phyloP scores from a whole-genome alignment of 805 yeast genomes.

The Tetrapisispora fleetii region DNA sequence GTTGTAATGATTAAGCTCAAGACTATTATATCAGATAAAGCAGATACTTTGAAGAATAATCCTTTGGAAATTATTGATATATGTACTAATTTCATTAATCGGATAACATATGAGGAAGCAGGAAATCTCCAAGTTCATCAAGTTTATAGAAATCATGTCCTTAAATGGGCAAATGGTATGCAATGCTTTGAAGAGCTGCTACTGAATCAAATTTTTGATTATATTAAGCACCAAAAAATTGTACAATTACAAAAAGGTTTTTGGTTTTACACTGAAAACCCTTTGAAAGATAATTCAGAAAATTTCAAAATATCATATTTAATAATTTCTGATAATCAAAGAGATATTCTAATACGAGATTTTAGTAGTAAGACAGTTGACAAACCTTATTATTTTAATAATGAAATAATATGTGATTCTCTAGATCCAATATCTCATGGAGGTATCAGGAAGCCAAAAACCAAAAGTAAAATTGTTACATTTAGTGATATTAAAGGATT shows the following conservation, averaged over 20 bases:
- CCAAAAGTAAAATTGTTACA: slow-evolving; percentile 35
- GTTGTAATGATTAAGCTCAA: slow-evolving; percentile 22
- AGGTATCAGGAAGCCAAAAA: slow-evolving; percentile 1
- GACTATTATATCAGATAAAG: slow-evolving; percentile 14
- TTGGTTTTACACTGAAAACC: slow-evolving; percentile 66
- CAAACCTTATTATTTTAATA: slow-evolving; percentile 52
- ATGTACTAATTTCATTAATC: not conserved
- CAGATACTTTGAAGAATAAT: not conserved
- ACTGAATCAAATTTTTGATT: slow-evolving; percentile 50
- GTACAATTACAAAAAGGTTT: slow-evolving; percentile 64
- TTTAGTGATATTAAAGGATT: slow-evolving; percentile 43
- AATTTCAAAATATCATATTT: slow-evolving; percentile 43
- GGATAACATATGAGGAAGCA: slow-evolving; percentile 33
- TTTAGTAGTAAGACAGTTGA: slow-evolving; percentile 38
- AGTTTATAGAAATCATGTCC: slow-evolving; percentile 30
- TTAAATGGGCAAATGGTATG: slow-evolving; percentile 39
- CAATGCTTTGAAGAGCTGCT: slow-evolving; percentile 41
- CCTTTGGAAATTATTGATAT: not conserved
- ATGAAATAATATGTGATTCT: slow-evolving; percentile 27
- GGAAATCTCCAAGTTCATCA: slow-evolving; percentile 44
- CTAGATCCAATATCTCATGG: not conserved
- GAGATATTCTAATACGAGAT: slow-evolving; percentile 50
- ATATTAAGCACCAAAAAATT: slow-evolving; percentile 68
- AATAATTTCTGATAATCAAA: slow-evolving; percentile 57
- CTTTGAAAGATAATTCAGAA: slow-evolving; percentile 24